Base-by-base conservation (phyloP, 2,329 filamentous ascomycete species). In the Trichoderma polysporum region DNA sequence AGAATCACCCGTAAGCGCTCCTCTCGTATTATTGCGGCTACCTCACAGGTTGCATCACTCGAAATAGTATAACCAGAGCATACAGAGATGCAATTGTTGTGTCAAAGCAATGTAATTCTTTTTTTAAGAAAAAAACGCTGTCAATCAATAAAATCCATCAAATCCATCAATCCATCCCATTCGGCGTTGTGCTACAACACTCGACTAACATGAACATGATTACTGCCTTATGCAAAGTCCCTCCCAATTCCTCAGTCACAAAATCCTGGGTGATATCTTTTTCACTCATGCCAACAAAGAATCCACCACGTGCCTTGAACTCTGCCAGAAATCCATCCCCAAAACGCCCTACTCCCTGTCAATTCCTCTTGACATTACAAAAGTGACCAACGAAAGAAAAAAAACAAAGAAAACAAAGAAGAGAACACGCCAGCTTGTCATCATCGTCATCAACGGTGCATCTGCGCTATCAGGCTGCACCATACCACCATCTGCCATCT, bases 311-410 rank as follows among this genome's bases (percentile, higher is more conserved):
- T 67, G 49, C 58, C 29, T 63, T n/a, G 22, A 63, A 62, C 65
- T 67, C 64, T 56, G 31, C 49, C 57, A 62, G 59, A 62, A 66
- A 52, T 41, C 37, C 17, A 47, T 54, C 59, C 58, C 53, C 45
- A 39, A 67, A 69, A 70, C 69, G 69, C 69, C 69, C 12, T 69
- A 67, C 63, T 69, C 68, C 68, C 12, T 52, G 41, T 68, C 53
- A 59, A 64, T 67, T 65, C 45, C 31, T 65, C 15, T 58, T 61
- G 35, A 66, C 68, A 31, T 59, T 52, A 33, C 31, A 33, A 66
- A 47, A 50, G 31, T 27, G 22, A 15, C 22, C 19, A 45, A 27
- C n/a, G 13, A 54, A 29, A 27, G 31, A 22, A 33, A 41, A 54
- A n/a, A 22, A 4, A 53, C 29, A 50, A 22, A 10, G 6, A 17